A percentile compares a stretch with the other conserved stretches of the same genome.
These are phyloP conservation scores for Emmonsia crescens DNA, from an alignment of 2,329 filamentous ascomycete genomes.

Conservation along the genomic window DNA sequence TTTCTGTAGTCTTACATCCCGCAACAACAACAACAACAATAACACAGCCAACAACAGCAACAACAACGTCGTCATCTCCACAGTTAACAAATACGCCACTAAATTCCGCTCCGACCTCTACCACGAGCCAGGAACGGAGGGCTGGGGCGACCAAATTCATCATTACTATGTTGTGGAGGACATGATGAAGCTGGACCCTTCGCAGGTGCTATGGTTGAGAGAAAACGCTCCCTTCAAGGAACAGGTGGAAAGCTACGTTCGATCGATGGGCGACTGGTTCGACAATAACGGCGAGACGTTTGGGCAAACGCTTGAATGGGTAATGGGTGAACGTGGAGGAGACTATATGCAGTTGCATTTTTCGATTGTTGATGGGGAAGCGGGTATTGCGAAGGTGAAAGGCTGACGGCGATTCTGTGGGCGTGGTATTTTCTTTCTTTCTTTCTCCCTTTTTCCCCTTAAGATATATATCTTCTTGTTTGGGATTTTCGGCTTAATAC, in stretches of 20 bases:
- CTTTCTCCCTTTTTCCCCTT: neutral
- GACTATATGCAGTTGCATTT: slow-evolving; percentile 34
- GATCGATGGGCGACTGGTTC: slow-evolving; percentile 48
- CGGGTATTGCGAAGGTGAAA: slow-evolving; percentile 21
- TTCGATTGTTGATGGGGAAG: slow-evolving; percentile 21
- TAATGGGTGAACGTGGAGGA: slow-evolving; percentile 45
- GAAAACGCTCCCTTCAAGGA: slow-evolving; percentile 46
- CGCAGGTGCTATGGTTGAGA: slow-evolving; percentile 47
- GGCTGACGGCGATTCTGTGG: neutral
- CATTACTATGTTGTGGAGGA: slow-evolving; percentile 56
- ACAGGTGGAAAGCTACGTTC: slow-evolving; percentile 46
- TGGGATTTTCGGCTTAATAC: neutral
- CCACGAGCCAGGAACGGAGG: slow-evolving; percentile 47
- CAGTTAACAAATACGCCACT: slow-evolving; percentile 31
- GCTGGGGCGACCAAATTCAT: slow-evolving; percentile 53
- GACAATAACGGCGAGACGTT: slow-evolving; percentile 54
- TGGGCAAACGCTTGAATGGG: slow-evolving; percentile 47
- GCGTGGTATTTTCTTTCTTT: neutral
- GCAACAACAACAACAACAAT: slow-evolving; percentile 2
- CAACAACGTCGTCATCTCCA: neutral
- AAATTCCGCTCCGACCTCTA: slow-evolving; percentile 39
- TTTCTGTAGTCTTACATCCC: neutral
- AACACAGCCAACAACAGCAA: slow-evolving; percentile 5
- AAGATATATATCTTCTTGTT: neutral
- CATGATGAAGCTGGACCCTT: slow-evolving; percentile 53